Evolutionary conservation across 805 yeast genomes (phyloP).

Genomic region (Tetrapisispora taiwanensis): DNA sequence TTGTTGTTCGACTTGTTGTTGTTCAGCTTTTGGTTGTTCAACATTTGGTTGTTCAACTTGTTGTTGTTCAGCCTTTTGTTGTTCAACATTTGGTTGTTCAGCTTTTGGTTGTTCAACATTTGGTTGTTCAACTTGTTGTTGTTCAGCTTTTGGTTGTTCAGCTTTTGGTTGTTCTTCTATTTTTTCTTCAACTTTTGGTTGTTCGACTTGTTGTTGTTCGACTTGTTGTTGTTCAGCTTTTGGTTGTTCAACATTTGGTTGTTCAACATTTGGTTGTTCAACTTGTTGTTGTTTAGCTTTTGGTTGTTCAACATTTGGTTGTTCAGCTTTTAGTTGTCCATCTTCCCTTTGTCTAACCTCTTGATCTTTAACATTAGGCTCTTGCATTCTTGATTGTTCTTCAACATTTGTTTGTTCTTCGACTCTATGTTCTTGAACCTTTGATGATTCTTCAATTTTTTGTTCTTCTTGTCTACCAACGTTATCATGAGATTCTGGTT

Average conservation of each 20-base stretch:
- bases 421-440: neutral
- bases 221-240: no score
- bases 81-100: neutral
- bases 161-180: neutral
- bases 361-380: no score
- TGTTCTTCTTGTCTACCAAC: neutral
- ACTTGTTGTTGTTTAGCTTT: no score
- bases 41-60: neutral
- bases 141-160: neutral
- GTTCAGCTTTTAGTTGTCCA: neutral
- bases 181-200: no score
- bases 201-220: no score
- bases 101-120: neutral
- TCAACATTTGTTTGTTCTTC: neutral
- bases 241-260: neutral
- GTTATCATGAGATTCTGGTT: neutral
- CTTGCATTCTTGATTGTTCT: no score
- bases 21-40: neutral
- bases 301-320: neutral
- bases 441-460: neutral
- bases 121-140: neutral
- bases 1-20: neutral
- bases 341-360: no score
- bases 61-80: neutral
- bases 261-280: neutral